Conservation (phyloP, 768 basidiomycete species). For the Boletus insuetus region DNA sequence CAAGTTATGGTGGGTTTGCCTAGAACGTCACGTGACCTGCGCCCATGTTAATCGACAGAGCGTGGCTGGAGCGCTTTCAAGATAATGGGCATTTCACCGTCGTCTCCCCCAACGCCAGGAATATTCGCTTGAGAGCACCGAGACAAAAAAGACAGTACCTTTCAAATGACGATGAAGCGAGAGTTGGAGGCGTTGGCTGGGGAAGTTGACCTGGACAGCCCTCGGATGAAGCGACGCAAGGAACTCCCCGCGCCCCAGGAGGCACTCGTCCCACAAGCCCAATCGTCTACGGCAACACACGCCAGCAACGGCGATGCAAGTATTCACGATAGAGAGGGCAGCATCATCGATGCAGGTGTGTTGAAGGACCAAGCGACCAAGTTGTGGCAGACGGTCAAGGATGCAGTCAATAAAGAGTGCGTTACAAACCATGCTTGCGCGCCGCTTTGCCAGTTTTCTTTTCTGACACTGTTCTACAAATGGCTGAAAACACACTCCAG, state of each 20-base stretch:
- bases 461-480: conserved; percentile 35
- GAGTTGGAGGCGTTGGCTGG: conserved; percentile 42
- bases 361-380: conserved; percentile 67
- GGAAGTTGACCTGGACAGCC: conserved; percentile 41
- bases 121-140: conserved; percentile 26
- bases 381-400: conserved; percentile 77
- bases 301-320: conserved; percentile 23
- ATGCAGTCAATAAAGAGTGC: conserved; percentile 86
- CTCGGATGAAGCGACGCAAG: conserved; percentile 52
- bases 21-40: conserved; percentile 27
- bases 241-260: conserved; percentile 40
- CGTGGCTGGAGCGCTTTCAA: conserved; percentile 27
- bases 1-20: background rate
- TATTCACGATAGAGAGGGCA: conserved; percentile 20
- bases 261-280: conserved; percentile 36
- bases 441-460: conserved; percentile 42
- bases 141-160: conserved; percentile 9
- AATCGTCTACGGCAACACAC: conserved; percentile 31
- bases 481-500: conserved; percentile 41
- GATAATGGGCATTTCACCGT: conserved; percentile 34
- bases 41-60: conserved; percentile 16
- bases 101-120: conserved; percentile 26
- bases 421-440: conserved; percentile 47
- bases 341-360: conserved; percentile 23
- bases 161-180: conserved; percentile 47